Evolutionary conservation across 78 protist genomes (phyloP).

Genomic region (Diacronema lutheri): DNA sequence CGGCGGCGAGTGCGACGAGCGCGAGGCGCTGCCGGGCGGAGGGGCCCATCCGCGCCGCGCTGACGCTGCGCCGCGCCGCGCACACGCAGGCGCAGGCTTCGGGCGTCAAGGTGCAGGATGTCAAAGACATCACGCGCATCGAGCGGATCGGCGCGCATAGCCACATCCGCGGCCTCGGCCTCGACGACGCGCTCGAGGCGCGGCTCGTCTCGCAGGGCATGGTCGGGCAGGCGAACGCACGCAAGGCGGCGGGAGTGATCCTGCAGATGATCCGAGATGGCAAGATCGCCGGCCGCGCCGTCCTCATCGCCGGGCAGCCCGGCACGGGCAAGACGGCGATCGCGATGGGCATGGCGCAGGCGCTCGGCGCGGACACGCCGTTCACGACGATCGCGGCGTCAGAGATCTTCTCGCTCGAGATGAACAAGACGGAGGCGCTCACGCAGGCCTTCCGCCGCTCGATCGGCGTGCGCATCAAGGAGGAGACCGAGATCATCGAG

Average conservation of each 20-base stretch:
- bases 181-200: conserved; percentile 88
- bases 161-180: conserved; percentile 97
- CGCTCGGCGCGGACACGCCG: conserved; percentile 90
- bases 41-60: too few species aligned
- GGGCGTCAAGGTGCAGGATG: too few species aligned
- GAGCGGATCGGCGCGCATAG: conserved; percentile 92
- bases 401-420: conserved; percentile 97
- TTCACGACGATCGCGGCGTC: conserved; percentile 91
- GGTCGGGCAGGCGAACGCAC: conserved; percentile 94
- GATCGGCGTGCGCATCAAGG: conserved; percentile 95
- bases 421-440: conserved; percentile 97
- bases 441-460: conserved; percentile 95
- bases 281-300: conserved; percentile 94
- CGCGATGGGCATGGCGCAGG: conserved; percentile 91
- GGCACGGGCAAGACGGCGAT: conserved; percentile 99
- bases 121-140: conserved; percentile 61
- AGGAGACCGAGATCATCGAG: conserved; percentile 97
- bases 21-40: too few species aligned
- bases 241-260: conserved; percentile 91
- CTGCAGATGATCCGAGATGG: conserved; percentile 92
- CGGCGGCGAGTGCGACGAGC: too few species aligned
- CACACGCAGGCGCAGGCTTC: too few species aligned
- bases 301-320: conserved; percentile 96
- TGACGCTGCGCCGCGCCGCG: too few species aligned
- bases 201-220: conserved; percentile 85